Base-by-base conservation (phyloP, 108 stramenopile genomes). In the Nannochloropsis salina region DNA sequence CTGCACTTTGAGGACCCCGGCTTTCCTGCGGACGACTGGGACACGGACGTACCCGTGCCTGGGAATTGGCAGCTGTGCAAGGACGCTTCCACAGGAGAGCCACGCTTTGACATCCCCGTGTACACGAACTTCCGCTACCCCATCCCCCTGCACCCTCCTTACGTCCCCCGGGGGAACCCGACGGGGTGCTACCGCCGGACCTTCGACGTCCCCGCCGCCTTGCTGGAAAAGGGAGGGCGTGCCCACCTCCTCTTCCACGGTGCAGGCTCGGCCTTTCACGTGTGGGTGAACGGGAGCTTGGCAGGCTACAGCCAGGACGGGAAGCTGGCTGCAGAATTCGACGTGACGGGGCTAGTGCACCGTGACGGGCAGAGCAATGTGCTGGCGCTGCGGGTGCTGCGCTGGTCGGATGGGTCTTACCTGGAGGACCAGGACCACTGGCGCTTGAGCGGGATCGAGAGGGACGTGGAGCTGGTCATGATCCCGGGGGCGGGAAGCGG, bases 401-500 rank as follows among this genome's bases (percentile, higher is more conserved):
- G 89, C 44, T 89, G 89, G 89, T 86, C 85, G 80, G 89, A 89
- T 31, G 89, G 83, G 41, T 84, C 89, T 1, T 89, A 82, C 82
- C 18, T 89, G 41, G 89, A 89, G 74, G 89, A 89, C 31, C 89
- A 89, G 89, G 89, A 99, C 92, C 97, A 97, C 87, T 98, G 97
- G 97, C 96, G 96, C 92, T 93, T 97, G 92, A 95, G 93, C 45
- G 98, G 98, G 9, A 88, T 97, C 3, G 94, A 96, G 87, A 94
- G 98, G 31, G 93, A 93, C 40, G 95, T 98, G 1, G 96, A 95
- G 87, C 43, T 98, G 84, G 90, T 93, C 43, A n/a, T 83, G 10
- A 80, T 92, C 93, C 74, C 91, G 89, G 20, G 92, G 91, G 20
- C 83, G 42, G 2, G 89, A 84, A 43, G 92, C n/a, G 61, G 61